Evolutionary conservation across 2,329 filamentous ascomycete species (phyloP), one percentile per base, ranked within the genome.

Genomic region (Cercospora citrullina): DNA sequence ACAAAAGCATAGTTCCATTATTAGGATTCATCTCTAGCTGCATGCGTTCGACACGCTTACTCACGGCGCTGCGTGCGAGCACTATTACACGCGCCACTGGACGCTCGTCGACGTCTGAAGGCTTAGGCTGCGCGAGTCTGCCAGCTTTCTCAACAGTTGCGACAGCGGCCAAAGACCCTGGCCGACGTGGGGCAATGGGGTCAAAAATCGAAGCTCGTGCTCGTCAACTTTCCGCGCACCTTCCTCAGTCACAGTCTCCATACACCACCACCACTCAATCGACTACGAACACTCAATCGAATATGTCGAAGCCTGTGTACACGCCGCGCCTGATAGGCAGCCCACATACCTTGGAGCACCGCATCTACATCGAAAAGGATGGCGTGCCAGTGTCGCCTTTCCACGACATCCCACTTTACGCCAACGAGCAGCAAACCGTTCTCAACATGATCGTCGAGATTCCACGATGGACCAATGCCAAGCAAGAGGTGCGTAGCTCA

Each of bases 391-490:
- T 98, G 82, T 98, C 94, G 72, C 91, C 94, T 76, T 99, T 97
- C 89, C 95, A 99, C 87, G 95, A 99, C 81, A 93, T 99, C 75
- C 95, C 95, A 71, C 92, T 99, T 76, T 99, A 93, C 81, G 94
- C 94, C 89, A 97, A 99, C 82, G 87, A 91, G 83, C 91, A 97
- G 86, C 89, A 97, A 87, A 96, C 91, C 76, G 85, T 98, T 81
- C 88, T 99, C 79, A 99, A 99, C 90, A 99, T 99, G 95, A 82
- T 99, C 73, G 95, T 99, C 77, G 95, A 99, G 90, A 97, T 99
- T 78, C 95, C 95, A 78, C 91, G 95, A 85, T 99, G 95, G 95
- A 97, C 94, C 86, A 99, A 99, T 85, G 95, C 91, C 79, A 99
- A 99, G 90, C 92, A 96, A 83, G 95, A 99, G 91, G 94, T 97